Evolutionary conservation across 2,329 filamentous ascomycete species (phyloP), one percentile per base, ranked within the genome.

Genomic region (Cordyceps cicadae): DNA sequence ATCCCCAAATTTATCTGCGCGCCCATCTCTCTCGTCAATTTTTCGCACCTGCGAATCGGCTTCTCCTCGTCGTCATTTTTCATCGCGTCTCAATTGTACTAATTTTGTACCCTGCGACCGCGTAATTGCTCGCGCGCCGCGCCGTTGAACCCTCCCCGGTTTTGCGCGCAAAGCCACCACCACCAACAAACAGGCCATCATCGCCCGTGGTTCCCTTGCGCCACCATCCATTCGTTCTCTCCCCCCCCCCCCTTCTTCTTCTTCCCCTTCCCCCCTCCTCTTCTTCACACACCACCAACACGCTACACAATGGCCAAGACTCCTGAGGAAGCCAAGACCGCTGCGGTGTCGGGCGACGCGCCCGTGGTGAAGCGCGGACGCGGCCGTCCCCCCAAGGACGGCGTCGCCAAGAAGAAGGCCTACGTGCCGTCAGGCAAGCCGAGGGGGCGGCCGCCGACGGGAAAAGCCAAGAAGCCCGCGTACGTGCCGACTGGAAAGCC

Each of bases 401-500:
- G 74, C 54, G 65, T 76, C 37, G 19, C 17, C n/a, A 68, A 70
- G 63, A 77, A 76, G 68, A 64, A 49, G 52, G 61, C 71, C 64
- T 71, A 71, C 52, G 67, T 64, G 1, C 70, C 74, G 5, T 69
- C 74, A 3, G 76, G 77, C 51, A 72, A 75, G 3, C 74, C 75
- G 19, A 76, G 74, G 21, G 78, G 77, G 52, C 76, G 77, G 46
- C 77, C 77, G 58, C 49, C 49, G 2, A 74, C 73, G 50, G 70
- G 67, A 5, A 71, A 66, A 19, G 65, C 67, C 15, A 17, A 17
- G 34, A 69, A 71, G 64, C 68, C 68, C 24, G 54, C 69, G 55
- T 73, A 75, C 41, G 70, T 68, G 3, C 72, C 77, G 26, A 74
- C 72, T 1, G 78, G 78, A 37, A 73, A 75, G n/a, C 76, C 76